Evolutionary conservation across 441 rosid genomes (phyloP).

Genomic region (Macaranga tanarius): DNA sequence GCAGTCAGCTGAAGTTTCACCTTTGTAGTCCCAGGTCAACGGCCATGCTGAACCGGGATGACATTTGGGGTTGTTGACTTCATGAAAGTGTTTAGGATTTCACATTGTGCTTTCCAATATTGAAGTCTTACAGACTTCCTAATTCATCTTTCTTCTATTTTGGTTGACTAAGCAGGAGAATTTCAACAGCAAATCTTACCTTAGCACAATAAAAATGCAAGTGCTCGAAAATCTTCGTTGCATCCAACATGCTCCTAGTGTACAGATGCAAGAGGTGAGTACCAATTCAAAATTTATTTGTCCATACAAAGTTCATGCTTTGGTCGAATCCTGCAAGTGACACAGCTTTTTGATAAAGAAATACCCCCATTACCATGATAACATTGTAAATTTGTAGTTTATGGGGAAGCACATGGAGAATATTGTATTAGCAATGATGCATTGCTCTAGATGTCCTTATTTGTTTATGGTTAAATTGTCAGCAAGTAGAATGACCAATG

Average conservation of each 20-base stretch:
- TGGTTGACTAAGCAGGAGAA: conserved; percentile 67
- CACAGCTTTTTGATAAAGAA: no score
- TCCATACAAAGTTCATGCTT: no score
- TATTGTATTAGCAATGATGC: no score
- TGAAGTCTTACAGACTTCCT: conserved; percentile 14
- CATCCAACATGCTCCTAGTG: conserved; percentile 96
- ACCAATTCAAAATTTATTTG: conserved; percentile 2
- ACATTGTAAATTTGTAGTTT: no score
- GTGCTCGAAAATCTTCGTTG: conserved; percentile 83
- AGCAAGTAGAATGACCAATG: not conserved
- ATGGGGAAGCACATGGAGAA: no score
- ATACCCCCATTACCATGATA: no score
- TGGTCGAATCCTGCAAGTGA: not conserved
- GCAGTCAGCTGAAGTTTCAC: not conserved
- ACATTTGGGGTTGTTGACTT: not conserved
- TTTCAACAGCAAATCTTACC: conserved; percentile 79
- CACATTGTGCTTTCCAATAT: not conserved
- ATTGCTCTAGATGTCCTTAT: not conserved
- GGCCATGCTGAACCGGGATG: not conserved
- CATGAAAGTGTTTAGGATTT: conserved; percentile 8
- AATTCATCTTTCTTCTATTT: conserved; percentile 17
- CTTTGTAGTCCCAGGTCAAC: not conserved
- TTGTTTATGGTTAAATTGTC: not conserved
- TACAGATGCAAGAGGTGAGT: conserved; percentile 96
- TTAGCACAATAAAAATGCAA: conserved; percentile 80